Conservation (phyloP, 345 rosid species). For the Trapa incisa region DNA sequence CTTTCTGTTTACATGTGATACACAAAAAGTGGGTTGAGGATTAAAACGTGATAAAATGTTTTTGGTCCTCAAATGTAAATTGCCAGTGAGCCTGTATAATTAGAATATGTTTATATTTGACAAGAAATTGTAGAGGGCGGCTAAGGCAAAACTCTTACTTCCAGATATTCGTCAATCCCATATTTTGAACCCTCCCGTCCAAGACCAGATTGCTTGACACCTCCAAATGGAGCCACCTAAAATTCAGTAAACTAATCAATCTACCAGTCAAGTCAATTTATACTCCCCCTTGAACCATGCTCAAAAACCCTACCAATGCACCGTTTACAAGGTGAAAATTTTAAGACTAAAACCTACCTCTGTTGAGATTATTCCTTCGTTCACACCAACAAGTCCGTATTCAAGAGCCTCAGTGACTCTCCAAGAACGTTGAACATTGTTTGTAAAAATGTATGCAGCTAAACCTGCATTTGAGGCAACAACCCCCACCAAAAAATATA, state of each 20-base stretch:
- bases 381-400: slow-evolving; percentile 79
- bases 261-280: slow-evolving; percentile 8
- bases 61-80: too few species aligned
- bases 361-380: slow-evolving; percentile 88
- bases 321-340: background rate
- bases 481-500: background rate
- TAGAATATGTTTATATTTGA: background rate
- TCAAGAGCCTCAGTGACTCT: slow-evolving; percentile 91
- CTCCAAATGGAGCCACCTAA: slow-evolving; percentile 98
- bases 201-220: slow-evolving; percentile 88
- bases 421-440: slow-evolving; percentile 77
- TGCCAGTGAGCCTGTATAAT: background rate
- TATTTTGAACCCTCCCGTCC: slow-evolving; percentile 98
- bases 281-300: background rate
- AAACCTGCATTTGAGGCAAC: slow-evolving; percentile 41
- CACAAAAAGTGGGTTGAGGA: too few species aligned
- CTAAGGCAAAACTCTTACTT: slow-evolving; percentile 30
- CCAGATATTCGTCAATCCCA: slow-evolving; percentile 86
- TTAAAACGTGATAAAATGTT: too few species aligned
- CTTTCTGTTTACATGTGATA: too few species aligned
- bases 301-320: background rate
- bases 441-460: slow-evolving; percentile 90
- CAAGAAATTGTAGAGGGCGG: background rate
- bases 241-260: background rate
- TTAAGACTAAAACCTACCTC: slow-evolving; percentile 37